Evolutionary conservation across 2,329 filamentous ascomycete species (phyloP), one percentile per base, ranked within the genome.

Genomic region (Pseudopithomyces chartarum): DNA sequence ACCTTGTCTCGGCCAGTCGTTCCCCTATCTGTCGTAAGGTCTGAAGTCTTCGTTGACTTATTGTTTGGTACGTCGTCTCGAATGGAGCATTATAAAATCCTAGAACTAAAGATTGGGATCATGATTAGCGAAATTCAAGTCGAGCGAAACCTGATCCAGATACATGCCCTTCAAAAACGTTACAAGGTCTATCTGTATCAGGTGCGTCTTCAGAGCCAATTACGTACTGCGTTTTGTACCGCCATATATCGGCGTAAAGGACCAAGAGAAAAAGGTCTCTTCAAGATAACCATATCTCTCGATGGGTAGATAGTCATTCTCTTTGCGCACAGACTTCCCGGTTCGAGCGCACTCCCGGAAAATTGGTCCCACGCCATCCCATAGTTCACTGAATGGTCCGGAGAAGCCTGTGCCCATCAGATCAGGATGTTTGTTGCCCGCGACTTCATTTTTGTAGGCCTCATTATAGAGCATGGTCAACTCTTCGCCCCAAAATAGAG

Each of bases 221-320:
- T 22, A 48, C 45, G 33, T 48, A 48, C 45, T 67, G 17, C 59
- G 53, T 33, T 76, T 70, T 19, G 76, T 74, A 2, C 75, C 70
- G 7, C 73, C 71, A 43, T 77, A 75, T 15, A 80, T 51, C 6
- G 79, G 79, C 7, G 75, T 70, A 20, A 79, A 73, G 19, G 75
- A 79, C 77, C 77, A 80, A n/a, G 77, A 75, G 51, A 78, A 77
- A 54, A 79, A 80, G 0, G 68, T 63, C 42, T 73, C 71, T 48
- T 73, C 70, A 3, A 71, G 48, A 42, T 70, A 68, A 7, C 60
- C 63, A 58, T 66, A 64, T 53, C 73, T 49, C 29, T 72, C 61
- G 19, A 74, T 70, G 6, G 67, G 66, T 12, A 74, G 47, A 19
- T 56, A 56, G 29, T 73, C 70, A 38, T 74, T 73, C 38, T 72